Base-by-base conservation (phyloP, 495 filamentous ascomycete genomes). In the Penicillium bialowiezense region DNA sequence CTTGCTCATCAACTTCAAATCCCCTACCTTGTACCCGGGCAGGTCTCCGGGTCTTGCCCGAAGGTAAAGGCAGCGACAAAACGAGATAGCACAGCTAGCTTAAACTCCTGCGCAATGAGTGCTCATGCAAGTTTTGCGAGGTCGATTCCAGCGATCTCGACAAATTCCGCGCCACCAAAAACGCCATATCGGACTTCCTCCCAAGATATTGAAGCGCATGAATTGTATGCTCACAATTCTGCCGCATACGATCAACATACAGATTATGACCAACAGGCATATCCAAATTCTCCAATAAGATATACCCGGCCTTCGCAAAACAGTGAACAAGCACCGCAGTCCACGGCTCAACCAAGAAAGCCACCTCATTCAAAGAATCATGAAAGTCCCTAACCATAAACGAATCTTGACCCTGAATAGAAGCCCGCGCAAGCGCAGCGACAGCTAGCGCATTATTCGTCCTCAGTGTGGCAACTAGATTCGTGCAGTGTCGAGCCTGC, bases 311-410 rank as follows among this genome's bases (percentile, higher is more conserved):
- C 32, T 65, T 71, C 6, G 59, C 60, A 49, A 78, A 74, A 5
- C 63, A 63, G 23, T 72, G 66, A 13, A 76, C 65, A 12, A 78
- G 52, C 13, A 76, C 62, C 4, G 61, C 57, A 3, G 72, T 77
- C 69, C 73, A 78, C 1, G 74, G 74, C 43, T 78, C 74, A 2
- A 64, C 70, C 7, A 78, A 49, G 19, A 74, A 56, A 2, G 72
- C 71, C 5, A 64, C 68, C 47, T 70, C 59, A n/a, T 43, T 59
- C 0, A 64, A 32, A 6, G 52, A 57, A 50, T 59, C 55, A 38
- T 64, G 62, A 32, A 64, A 60, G 26, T 55, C 36, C 10, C 29
- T 32, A 6, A 48, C 20, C 21, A 50, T 47, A 17, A 41, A 39
- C 15, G 51, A 23, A 0, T 48, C 41, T 32, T 59, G 48, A 17